Conservation (phyloP, 1,139 yeast species). For the Groenewaldozyma sp. region DNA sequence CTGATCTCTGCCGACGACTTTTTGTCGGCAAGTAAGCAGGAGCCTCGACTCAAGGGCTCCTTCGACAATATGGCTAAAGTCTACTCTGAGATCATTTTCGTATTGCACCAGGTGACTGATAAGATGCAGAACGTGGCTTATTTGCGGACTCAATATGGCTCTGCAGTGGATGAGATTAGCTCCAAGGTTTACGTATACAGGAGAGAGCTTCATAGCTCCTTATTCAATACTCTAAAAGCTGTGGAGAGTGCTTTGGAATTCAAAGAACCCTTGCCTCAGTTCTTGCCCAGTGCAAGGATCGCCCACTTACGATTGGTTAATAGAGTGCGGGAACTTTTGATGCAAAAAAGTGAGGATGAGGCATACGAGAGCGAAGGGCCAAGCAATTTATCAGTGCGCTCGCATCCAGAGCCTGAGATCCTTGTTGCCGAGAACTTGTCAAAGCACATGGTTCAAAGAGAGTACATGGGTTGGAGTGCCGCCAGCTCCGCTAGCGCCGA, state of each 20-base stretch:
- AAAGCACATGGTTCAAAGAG: conserved; percentile 27
- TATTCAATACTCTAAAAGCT: conserved; percentile 33
- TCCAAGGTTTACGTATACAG: conserved; percentile 36
- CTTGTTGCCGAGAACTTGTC: background rate
- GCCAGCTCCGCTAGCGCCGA: conserved; percentile 41
- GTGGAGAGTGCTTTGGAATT: conserved; percentile 36
- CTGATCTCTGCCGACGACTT: conserved; percentile 35
- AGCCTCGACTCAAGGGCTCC: conserved; percentile 41
- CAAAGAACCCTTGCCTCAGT: conserved; percentile 42
- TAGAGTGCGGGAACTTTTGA: conserved; percentile 32
- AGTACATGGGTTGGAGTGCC: conserved; percentile 44
- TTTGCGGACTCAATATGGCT: conserved; percentile 37
- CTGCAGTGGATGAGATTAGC: conserved; percentile 39
- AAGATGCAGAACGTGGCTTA: conserved; percentile 39
- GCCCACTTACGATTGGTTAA: conserved; percentile 39
- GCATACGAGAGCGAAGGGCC: background rate
- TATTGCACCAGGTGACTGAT: conserved; percentile 39
- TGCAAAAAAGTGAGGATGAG: conserved; percentile 8
- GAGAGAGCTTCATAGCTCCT: conserved; percentile 36
- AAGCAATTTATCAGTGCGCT: no score
- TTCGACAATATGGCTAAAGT: conserved; percentile 34
- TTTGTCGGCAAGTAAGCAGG: conserved; percentile 35
- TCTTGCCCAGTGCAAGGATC: conserved; percentile 39
- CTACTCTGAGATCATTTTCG: conserved; percentile 38
- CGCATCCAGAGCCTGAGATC: background rate